phyloP scores from a whole-genome alignment of 176 grass and related monocot genomes.

The Eremochloa ophiuroides region DNA sequence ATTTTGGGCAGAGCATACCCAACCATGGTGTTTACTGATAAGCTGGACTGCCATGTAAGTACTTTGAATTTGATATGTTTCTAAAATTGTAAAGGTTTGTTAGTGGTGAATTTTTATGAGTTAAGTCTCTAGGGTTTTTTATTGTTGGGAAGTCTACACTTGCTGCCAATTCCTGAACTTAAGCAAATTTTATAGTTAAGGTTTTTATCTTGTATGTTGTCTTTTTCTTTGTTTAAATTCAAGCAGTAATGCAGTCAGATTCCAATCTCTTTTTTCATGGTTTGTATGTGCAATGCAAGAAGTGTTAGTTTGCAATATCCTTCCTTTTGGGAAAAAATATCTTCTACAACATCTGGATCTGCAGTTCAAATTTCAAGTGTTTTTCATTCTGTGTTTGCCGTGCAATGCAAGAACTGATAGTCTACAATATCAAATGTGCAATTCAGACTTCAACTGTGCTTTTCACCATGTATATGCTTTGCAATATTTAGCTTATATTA shows the following conservation, averaged over 20 bases:
- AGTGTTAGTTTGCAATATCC: neutral
- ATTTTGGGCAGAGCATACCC: conserved; percentile 74
- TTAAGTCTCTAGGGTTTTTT: neutral
- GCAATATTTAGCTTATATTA: neutral
- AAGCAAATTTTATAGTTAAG: neutral
- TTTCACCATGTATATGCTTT: neutral
- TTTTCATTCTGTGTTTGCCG: neutral
- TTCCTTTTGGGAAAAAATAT: neutral
- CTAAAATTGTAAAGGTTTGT: neutral
- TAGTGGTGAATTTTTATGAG: neutral
- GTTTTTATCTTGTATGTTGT: neutral
- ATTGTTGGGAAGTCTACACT: neutral
- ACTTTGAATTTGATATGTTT: neutral
- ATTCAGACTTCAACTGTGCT: neutral
- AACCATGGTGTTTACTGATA: conserved; percentile 73
- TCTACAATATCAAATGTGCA: neutral
- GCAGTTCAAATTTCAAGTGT: neutral
- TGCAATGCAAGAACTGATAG: neutral
- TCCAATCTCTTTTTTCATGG: neutral
- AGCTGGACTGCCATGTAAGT: conserved; percentile 71
- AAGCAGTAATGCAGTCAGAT: neutral
- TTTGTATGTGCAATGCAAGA: neutral
- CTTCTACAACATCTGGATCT: neutral
- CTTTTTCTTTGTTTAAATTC: neutral
- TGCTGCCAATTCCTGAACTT: neutral